Evolutionary conservation across 139 green algal genomes (phyloP).

Genomic region (Ulvella scutata): DNA sequence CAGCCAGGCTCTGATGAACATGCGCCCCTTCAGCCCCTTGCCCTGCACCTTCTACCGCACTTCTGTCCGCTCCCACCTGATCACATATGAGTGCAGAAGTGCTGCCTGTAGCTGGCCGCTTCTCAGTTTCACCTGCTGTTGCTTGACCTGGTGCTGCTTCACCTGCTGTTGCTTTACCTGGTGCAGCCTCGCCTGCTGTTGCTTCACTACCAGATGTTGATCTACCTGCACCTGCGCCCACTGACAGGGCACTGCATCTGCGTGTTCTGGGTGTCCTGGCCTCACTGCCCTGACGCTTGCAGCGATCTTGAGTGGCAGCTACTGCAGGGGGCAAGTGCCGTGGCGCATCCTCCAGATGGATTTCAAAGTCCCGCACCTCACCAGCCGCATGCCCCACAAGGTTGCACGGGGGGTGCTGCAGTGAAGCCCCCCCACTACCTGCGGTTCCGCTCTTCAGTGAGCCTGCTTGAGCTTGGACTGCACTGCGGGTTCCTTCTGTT

Average conservation of each 20-base stretch:
- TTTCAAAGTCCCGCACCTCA: background rate
- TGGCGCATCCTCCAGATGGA: background rate
- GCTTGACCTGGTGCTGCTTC: slow-evolving; percentile 10
- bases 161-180: background rate
- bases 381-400: too few species aligned
- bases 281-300: background rate
- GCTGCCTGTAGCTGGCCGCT: background rate
- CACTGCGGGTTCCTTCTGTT: too few species aligned
- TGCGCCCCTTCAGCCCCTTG: too few species aligned
- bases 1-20: background rate
- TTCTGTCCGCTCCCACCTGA: background rate
- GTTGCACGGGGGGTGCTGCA: too few species aligned
- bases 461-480: too few species aligned
- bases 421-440: too few species aligned
- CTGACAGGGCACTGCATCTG: slow-evolving; percentile 15
- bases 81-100: background rate
- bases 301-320: too few species aligned
- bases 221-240: background rate
- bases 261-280: background rate
- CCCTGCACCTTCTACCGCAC: background rate
- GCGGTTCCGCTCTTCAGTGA: too few species aligned
- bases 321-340: background rate
- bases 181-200: slow-evolving; percentile 6
- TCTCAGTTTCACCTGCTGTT: background rate
- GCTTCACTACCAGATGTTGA: background rate